Evolutionary conservation across 192 early-diverging fungal genomes (phyloP).

Genomic region (Entomortierella lignicola): DNA sequence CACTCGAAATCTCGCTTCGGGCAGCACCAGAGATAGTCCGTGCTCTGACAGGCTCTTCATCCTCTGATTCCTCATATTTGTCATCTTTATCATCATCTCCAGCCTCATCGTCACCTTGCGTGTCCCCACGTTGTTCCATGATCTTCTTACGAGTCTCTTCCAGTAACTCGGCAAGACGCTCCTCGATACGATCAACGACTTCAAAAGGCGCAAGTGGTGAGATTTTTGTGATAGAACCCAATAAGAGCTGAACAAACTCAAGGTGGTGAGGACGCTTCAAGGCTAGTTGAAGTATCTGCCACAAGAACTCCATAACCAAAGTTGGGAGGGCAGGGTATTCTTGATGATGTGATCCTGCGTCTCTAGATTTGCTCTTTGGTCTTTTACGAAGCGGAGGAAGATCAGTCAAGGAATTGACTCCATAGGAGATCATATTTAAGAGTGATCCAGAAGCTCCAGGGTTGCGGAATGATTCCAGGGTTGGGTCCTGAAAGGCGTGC

Average conservation of each 20-base stretch:
- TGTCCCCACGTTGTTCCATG: slow-evolving; percentile 42
- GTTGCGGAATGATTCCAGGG: slow-evolving; percentile 49
- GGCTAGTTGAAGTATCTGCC: slow-evolving; percentile 46
- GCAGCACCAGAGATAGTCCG: slow-evolving; percentile 20
- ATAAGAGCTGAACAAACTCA: slow-evolving; percentile 41
- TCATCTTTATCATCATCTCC: slow-evolving; percentile 13
- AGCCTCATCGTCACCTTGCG: slow-evolving; percentile 1
- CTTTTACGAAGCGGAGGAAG: slow-evolving; percentile 31
- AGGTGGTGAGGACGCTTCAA: slow-evolving; percentile 48
- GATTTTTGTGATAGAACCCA: slow-evolving; percentile 46
- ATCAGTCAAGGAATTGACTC: slow-evolving; percentile 40
- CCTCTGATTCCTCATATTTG: slow-evolving; percentile 6
- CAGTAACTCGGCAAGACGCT: slow-evolving; percentile 44
- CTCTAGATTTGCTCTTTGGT: slow-evolving; percentile 2
- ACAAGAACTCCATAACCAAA: slow-evolving; percentile 49
- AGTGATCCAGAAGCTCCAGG: slow-evolving; percentile 47
- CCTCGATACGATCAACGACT: slow-evolving; percentile 43
- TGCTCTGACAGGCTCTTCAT: slow-evolving; percentile 4
- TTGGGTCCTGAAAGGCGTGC: slow-evolving; percentile 48
- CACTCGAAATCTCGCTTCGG: slow-evolving; percentile 25
- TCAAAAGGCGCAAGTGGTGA: slow-evolving; percentile 38
- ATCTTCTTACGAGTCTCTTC: slow-evolving; percentile 50
- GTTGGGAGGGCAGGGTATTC: slow-evolving; percentile 41
- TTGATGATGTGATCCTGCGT: slow-evolving; percentile 12
- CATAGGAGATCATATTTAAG: slow-evolving; percentile 51